Conservation (phyloP, 768 basidiomycete species). For the Vararia minispora region DNA sequence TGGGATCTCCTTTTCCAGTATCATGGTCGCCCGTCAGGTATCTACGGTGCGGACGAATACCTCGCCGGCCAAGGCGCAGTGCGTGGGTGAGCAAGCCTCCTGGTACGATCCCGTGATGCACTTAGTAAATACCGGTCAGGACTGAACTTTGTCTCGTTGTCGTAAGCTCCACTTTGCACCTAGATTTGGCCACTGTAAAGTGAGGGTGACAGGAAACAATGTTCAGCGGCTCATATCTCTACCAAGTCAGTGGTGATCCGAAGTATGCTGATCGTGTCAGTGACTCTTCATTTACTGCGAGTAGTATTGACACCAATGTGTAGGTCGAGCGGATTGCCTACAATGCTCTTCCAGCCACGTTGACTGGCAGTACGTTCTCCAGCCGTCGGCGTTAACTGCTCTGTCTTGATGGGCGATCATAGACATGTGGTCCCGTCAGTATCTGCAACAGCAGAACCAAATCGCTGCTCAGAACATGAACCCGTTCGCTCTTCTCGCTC, state of each 20-base stretch:
- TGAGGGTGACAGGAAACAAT: too few relatives aligned
- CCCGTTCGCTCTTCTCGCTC: slow-evolving; percentile 29
- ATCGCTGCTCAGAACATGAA: slow-evolving; percentile 46
- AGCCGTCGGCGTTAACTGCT: not conserved
- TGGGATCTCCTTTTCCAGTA: slow-evolving; percentile 50
- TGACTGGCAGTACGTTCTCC: slow-evolving; percentile 29
- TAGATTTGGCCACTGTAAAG: too few relatives aligned
- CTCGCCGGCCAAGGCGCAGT: slow-evolving; percentile 42
- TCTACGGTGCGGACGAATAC: slow-evolving; percentile 47
- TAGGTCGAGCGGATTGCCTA: slow-evolving; percentile 39
- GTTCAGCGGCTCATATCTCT: slow-evolving; percentile 38
- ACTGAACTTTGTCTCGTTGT: too few relatives aligned
- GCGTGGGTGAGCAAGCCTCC: slow-evolving; percentile 39
- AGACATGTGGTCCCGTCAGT: slow-evolving; percentile 53
- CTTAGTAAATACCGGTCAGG: too few relatives aligned
- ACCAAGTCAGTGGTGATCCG: slow-evolving; percentile 44
- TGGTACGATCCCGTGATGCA: too few relatives aligned
- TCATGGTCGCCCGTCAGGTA: slow-evolving; percentile 45
- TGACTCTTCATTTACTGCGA: not conserved
- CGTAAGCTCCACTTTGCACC: too few relatives aligned
- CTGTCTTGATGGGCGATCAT: not conserved
- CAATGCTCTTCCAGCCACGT: slow-evolving; percentile 37
- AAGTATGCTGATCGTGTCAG: slow-evolving; percentile 37
- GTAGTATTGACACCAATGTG: too few relatives aligned
- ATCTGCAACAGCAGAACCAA: slow-evolving; percentile 49